Conservation (phyloP, 805 yeast species). For the Henningerozyma blattae region DNA sequence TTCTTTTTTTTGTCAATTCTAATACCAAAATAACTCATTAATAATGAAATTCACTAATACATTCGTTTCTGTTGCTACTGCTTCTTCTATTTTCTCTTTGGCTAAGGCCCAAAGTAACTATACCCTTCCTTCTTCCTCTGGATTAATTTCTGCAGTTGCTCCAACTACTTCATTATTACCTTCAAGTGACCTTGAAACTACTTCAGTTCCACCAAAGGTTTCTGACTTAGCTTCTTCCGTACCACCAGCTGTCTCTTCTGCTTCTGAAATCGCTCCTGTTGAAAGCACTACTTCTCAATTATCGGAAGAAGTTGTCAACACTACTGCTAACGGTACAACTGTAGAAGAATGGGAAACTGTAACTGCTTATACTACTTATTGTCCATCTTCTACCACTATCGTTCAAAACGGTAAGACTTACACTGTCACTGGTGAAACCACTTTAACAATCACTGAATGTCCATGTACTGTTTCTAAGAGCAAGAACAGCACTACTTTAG, state of each 20-base stretch:
- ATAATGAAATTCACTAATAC: too few species aligned
- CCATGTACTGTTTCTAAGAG: constrained; percentile 51
- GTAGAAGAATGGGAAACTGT: constrained; percentile 20
- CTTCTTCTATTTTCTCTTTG: too few species aligned
- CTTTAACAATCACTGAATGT: constrained; percentile 75
- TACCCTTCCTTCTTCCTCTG: too few species aligned
- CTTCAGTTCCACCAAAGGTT: neutral
- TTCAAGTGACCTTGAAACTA: neutral
- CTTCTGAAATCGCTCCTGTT: neutral
- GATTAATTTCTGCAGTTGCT: too few species aligned
- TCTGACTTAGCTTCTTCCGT: neutral
- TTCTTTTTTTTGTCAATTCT: too few species aligned
- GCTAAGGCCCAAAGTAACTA: too few species aligned
- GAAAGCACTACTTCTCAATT: neutral
- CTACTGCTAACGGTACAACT: constrained; percentile 1
- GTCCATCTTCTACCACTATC: constrained; percentile 61
- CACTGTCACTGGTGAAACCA: constrained; percentile 68
- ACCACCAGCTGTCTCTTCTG: neutral
- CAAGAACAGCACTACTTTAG: neutral
- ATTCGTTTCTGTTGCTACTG: too few species aligned
- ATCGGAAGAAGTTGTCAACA: neutral
- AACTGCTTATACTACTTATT: constrained; percentile 67
- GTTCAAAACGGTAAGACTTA: constrained; percentile 54
- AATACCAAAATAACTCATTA: too few species aligned
- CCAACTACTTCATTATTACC: neutral